These are phyloP conservation scores for Infundibulicybe gibba DNA, from an alignment of 768 basidiomycete genomes.

Conservation along the genomic window DNA sequence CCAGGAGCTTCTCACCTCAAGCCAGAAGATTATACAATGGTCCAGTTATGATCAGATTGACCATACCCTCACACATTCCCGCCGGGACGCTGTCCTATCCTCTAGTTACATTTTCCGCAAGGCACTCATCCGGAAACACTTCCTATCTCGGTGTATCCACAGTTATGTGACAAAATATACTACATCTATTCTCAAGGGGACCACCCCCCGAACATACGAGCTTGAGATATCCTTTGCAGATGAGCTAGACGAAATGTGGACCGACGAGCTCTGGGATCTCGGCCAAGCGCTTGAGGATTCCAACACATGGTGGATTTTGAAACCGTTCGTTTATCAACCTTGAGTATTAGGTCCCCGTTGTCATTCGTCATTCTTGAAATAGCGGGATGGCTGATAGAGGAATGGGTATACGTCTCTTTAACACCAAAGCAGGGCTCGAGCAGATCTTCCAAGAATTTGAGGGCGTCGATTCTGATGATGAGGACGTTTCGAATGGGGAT, in stretches of 20 bases:
- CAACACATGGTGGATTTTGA: constrained; percentile 86
- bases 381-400: constrained; percentile 94
- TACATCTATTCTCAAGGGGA: constrained; percentile 46
- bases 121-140: constrained; percentile 92
- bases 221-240: constrained; percentile 88
- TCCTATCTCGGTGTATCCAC: constrained; percentile 71
- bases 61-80: constrained; percentile 62
- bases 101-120: constrained; percentile 91
- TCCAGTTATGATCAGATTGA: constrained; percentile 85
- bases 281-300: constrained; percentile 51
- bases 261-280: constrained; percentile 92
- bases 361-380: constrained; percentile 5
- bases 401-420: constrained; percentile 91
- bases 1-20: constrained; percentile 4
- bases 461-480: constrained; percentile 43
- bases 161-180: constrained; percentile 73
- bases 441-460: constrained; percentile 84
- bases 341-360: neutral
- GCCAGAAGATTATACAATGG: constrained; percentile 61
- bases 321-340: constrained; percentile 52
- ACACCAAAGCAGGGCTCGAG: constrained; percentile 66
- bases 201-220: constrained; percentile 75
- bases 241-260: constrained; percentile 91
- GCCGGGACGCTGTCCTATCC: constrained; percentile 52
- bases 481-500: constrained; percentile 34